Evolutionary conservation across 2,329 filamentous ascomycete genomes (phyloP).

Genomic region (Fusarium sp.): DNA sequence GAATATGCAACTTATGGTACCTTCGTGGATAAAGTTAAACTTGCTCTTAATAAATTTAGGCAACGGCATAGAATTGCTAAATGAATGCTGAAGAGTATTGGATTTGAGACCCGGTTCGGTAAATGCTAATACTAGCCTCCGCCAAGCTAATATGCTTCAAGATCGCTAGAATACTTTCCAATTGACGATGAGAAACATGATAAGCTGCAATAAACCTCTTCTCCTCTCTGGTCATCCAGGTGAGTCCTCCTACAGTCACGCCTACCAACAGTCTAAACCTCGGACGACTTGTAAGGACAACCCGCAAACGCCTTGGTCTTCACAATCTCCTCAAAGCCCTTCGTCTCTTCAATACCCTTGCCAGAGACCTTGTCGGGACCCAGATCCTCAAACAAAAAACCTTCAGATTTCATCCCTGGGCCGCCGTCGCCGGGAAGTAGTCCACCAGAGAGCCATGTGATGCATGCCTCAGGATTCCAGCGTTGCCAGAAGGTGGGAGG

Average conservation of each 20-base stretch:
- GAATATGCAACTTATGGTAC: too few species aligned
- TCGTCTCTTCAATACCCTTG: conserved; percentile 60
- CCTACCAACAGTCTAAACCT: not conserved
- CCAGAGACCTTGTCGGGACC: conserved; percentile 68
- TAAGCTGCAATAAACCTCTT: not conserved
- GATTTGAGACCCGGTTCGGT: too few species aligned
- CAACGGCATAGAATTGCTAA: too few species aligned
- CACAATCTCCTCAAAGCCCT: conserved; percentile 46
- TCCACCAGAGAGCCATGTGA: conserved; percentile 57
- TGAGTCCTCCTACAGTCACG: not conserved
- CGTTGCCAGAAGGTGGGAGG: conserved; percentile 69
- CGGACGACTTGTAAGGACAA: conserved; percentile 56
- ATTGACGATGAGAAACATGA: not conserved
- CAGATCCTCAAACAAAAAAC: conserved; percentile 68
- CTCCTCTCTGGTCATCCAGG: not conserved
- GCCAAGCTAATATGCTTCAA: not conserved
- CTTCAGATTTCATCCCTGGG: conserved; percentile 55
- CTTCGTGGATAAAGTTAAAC: too few species aligned
- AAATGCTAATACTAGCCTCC: not conserved
- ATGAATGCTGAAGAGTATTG: too few species aligned
- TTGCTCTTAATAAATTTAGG: too few species aligned
- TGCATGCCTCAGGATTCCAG: conserved; percentile 68
- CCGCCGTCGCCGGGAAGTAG: conserved; percentile 58
- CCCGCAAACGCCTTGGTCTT: conserved; percentile 47
- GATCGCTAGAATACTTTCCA: not conserved